Conservation (phyloP, 495 filamentous ascomycete genomes). For the Aspergillus cavernicola region DNA sequence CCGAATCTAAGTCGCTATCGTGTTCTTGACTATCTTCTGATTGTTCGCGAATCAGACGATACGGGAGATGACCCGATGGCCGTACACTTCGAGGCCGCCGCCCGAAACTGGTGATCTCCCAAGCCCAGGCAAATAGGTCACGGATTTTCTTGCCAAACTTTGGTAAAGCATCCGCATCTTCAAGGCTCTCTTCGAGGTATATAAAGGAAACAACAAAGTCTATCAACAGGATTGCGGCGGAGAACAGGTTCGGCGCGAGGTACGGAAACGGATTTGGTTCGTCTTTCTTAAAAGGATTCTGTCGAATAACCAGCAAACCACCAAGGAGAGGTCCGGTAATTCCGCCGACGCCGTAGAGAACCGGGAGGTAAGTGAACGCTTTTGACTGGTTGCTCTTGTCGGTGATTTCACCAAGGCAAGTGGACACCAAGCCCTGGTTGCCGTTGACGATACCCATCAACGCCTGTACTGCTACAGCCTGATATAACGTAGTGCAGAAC, state of each 20-base stretch:
- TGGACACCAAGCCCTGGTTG: constrained; percentile 83
- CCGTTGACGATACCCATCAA: constrained; percentile 93
- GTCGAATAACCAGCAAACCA: constrained; percentile 67
- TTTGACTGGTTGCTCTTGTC: constrained; percentile 89
- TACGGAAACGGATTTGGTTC: constrained; percentile 69
- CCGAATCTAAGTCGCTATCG: constrained; percentile 42
- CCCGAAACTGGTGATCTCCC: constrained; percentile 65
- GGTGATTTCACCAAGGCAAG: constrained; percentile 91
- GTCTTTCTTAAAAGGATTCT: constrained; percentile 50
- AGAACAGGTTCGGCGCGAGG: constrained; percentile 75
- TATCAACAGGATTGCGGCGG: constrained; percentile 63
- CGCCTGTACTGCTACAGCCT: constrained; percentile 79
- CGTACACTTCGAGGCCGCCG: constrained; percentile 57
- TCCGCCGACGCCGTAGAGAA: constrained; percentile 88
- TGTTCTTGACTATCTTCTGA: constrained; percentile 30
- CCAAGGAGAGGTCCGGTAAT: constrained; percentile 90
- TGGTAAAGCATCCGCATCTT: constrained; percentile 63
- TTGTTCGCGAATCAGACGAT: constrained; percentile 23
- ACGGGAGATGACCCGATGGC: constrained; percentile 19
- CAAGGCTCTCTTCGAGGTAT: constrained; percentile 85
- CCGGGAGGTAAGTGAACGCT: constrained; percentile 88
- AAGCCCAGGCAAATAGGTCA: constrained; percentile 63
- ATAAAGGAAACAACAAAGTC: constrained; percentile 70
- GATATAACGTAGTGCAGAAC: constrained; percentile 75
- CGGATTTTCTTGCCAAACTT: constrained; percentile 55